Base-by-base conservation (phyloP, 805 yeast genomes). In the Monosporozyma aquatica region DNA sequence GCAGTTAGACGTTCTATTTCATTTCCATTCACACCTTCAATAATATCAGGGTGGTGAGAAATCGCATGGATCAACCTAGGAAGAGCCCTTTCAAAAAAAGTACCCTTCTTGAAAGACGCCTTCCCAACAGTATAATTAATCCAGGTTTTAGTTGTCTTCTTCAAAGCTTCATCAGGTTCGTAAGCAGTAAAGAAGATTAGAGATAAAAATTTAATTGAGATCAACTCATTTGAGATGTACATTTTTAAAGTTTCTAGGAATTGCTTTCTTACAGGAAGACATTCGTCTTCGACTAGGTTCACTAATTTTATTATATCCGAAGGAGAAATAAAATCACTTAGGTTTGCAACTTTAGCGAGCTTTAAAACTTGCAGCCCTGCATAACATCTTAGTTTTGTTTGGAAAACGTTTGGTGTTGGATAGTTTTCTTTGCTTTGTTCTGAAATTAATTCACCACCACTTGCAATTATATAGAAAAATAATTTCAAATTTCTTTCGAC, bases 401-500 rank as follows among this genome's bases (percentile, higher is more conserved):
- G 82, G 53, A 66, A 78, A 27, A 64, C 64, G 21, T 56, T 64
- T 4, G 95, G 95, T 0, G 95, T 82, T 13, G 82, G 79, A 50
- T 61, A 68, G 14, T 64, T 61, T 8, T 60, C 64, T 4, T 69
- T 51, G 42, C 69, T 68, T 20, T 56, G 46, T 45, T 61, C 57
- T 41, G 72, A 48, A 2, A 80, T 75, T 25, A 87, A 71, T 53
- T 87, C 95, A 23, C 95, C 95, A 36, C 83, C 82, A 55, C 80
- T 80, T 1, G 78, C 75, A 38, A 87, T 74, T 26, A 84, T 65
- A 1, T 87, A 75, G 26, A 75, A 67, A 24, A 87, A 67, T 22
- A 87, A 62, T 51, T 81, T 83, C 47, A 86, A 61, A 0, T 83
- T 78, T 13, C 87, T 85, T 43, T 71, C 74, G 0, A 82, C 76